Evolutionary conservation across 2,329 filamentous ascomycete species (phyloP).

Genomic region (Cladosporium austrohemisphaericum): DNA sequence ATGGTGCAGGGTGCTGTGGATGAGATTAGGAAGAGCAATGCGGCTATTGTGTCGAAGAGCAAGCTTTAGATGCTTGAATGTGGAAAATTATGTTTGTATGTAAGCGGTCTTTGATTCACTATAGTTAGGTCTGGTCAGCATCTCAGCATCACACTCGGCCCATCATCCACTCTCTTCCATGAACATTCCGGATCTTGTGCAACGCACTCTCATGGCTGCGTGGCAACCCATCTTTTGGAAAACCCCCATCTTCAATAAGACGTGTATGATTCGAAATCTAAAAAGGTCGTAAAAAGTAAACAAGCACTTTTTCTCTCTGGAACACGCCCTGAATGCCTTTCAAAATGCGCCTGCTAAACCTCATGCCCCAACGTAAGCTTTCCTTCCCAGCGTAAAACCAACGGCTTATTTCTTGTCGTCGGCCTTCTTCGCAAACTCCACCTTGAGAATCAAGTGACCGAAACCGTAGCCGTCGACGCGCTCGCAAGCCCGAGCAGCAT

Average conservation of each 20-base stretch:
- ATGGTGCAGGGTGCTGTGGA: slow-evolving; percentile 71
- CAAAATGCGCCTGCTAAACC: slow-evolving; percentile 10
- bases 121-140: background rate
- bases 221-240: too few relatives aligned
- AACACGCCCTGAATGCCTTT: slow-evolving; percentile 5
- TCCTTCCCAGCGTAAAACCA: background rate
- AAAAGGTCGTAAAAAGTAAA: slow-evolving; percentile 10
- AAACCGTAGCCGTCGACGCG: slow-evolving; percentile 97
- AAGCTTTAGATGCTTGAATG: slow-evolving; percentile 29
- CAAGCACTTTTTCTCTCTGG: background rate
- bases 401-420: slow-evolving; percentile 15
- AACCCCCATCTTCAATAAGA: slow-evolving; percentile 2
- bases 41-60: slow-evolving; percentile 31
- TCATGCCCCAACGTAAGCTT: slow-evolving; percentile 3
- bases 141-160: too few relatives aligned
- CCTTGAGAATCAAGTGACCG: slow-evolving; percentile 79
- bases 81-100: slow-evolving; percentile 7
- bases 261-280: slow-evolving; percentile 13
- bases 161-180: too few relatives aligned
- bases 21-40: slow-evolving; percentile 27
- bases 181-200: too few relatives aligned
- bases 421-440: slow-evolving; percentile 75
- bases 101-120: slow-evolving; percentile 5
- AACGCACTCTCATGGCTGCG: too few relatives aligned
- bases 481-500: slow-evolving; percentile 87